Conservation (phyloP, 352 stramenopile genomes). For the Phytophthora tentaculata region DNA sequence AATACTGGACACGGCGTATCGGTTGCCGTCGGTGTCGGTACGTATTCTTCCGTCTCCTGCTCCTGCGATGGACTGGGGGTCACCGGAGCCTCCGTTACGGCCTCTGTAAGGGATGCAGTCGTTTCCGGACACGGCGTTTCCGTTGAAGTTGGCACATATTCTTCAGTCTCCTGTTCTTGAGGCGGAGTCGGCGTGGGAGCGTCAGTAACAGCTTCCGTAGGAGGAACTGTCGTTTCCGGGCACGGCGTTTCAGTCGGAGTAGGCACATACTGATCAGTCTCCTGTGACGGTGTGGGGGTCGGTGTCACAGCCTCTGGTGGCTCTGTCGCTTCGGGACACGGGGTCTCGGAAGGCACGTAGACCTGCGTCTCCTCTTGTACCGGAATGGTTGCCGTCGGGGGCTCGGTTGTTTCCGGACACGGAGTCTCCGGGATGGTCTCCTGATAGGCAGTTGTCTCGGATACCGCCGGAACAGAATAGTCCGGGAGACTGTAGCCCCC, state of each 20-base stretch:
- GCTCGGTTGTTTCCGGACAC: constrained; percentile 15
- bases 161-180: no score
- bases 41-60: constrained; percentile 8
- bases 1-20: constrained; percentile 27
- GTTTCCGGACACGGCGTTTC: constrained; percentile 18
- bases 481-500: constrained; percentile 21
- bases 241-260: constrained; percentile 23
- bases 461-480: constrained; percentile 8
- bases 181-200: no score
- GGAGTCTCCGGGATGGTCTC: constrained; percentile 5
- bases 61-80: background rate
- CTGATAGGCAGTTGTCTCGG: background rate
- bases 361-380: background rate
- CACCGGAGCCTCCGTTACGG: background rate
- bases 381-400: background rate
- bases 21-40: constrained; percentile 7
- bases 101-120: background rate
- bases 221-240: no score
- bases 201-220: no score
- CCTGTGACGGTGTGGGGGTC: background rate
- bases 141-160: no score
- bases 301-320: background rate
- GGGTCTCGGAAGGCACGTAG: background rate
- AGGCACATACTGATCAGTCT: constrained; percentile 3
- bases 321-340: constrained; percentile 13